Base-by-base conservation (phyloP, 768 basidiomycete species). In the Agaricus blazei region DNA sequence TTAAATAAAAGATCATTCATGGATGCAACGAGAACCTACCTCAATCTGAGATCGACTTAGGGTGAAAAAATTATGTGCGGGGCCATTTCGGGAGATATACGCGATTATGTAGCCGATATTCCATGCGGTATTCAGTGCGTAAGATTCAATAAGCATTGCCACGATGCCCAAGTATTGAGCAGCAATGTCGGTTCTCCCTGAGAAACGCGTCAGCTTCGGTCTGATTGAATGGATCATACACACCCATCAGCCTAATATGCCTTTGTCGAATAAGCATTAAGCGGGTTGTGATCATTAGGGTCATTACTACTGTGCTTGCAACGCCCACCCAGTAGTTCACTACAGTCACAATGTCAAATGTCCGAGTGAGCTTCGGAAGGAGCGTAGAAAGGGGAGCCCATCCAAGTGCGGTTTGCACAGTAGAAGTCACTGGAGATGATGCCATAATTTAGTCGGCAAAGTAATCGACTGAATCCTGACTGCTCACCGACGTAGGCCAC, bases 121-220 rank as follows among this genome's bases (percentile, higher is more conserved):
- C 52, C 52, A 52, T n/a, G 24, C 52, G 26, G 52, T 45, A 34
- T 44, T 43, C 29, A 52, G 19, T 7, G 52, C 52, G 23, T 45
- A 52, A 1, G 52, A 52, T 19, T 52, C 52, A 4, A 52, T 36
- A 4, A 52, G 15, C n/a, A 52, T 45, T 24, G 52, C 26, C 3
- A 23, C 43, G 26, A 52, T 46, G 15, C 23, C 24, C 23, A 27
- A 29, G 24, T 52, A 52, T 29, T 52, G 42, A 19, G 15, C 40
- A 41, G 40, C 40, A 41, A 41, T 5, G 14, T 41, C 40, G n/a
- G 40, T 15, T 41, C 6, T 34, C 3, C 34, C 40, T 19, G 19
- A 14, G 40, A 41, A 6, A 8, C n/a, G 2, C 11, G n/a, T 31
- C 1, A 7, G 3, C 23, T 19, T 34, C 5, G 5, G 34, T 3